Conservation (phyloP, 805 yeast genomes). For the Kazachstania taianensis region DNA sequence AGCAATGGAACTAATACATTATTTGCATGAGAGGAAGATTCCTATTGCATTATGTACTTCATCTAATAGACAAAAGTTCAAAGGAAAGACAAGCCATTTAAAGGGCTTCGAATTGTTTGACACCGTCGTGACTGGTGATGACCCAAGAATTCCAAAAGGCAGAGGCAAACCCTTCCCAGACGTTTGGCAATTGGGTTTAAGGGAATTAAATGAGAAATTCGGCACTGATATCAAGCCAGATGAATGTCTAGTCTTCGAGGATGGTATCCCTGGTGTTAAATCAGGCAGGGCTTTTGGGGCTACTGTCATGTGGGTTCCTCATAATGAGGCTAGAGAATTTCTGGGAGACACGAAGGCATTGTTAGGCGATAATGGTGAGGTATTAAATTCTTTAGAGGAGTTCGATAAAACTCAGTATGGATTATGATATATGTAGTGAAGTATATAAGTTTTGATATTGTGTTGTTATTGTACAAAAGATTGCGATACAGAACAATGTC, state of each 20-base stretch:
- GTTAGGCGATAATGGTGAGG: conserved; percentile 49
- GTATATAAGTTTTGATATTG: background rate
- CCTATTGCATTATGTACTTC: conserved; percentile 93
- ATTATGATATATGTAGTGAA: conserved; percentile 26
- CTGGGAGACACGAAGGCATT: conserved; percentile 43
- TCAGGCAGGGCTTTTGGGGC: conserved; percentile 81
- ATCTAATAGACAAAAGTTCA: conserved; percentile 50
- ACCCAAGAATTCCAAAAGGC: conserved; percentile 69
- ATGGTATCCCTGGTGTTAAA: conserved; percentile 83
- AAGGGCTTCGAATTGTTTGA: conserved; percentile 55
- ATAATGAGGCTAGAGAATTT: conserved; percentile 53
- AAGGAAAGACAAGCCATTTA: conserved; percentile 66
- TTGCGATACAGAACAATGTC: background rate
- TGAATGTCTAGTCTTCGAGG: conserved; percentile 88
- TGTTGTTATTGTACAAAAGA: background rate
- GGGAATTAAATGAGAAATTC: conserved; percentile 50
- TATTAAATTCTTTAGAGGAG: conserved; percentile 41
- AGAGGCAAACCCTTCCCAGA: conserved; percentile 92
- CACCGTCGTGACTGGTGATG: conserved; percentile 82
- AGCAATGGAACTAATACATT: conserved; percentile 55
- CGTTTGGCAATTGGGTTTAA: conserved; percentile 79
- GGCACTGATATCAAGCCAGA: conserved; percentile 44
- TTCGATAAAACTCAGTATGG: conserved; percentile 44
- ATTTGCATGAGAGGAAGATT: conserved; percentile 40
- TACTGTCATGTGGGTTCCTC: conserved; percentile 91